Base-by-base conservation (phyloP, 139 green algal genomes). In the Zygnema cylindricum region DNA sequence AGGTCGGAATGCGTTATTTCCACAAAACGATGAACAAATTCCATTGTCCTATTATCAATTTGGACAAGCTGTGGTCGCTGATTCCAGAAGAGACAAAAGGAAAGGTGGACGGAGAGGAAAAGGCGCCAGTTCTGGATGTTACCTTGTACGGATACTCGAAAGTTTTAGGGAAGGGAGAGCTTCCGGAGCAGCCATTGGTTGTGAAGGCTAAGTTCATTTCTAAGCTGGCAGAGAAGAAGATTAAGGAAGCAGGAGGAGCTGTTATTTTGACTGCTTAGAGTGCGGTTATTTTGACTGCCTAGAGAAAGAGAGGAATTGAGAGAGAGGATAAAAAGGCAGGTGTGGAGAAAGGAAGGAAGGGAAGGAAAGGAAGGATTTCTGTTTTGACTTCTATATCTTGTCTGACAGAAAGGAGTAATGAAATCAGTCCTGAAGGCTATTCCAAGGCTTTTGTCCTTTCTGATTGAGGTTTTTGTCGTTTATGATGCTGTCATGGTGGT, bases 1-100 rank as follows among this genome's bases (percentile, higher is more conserved):
- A 94, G 79, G 97, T 99, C 42, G 98, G 98, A 94, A 99, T 99
- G 98, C 92, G 98, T 43, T 95, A 99, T 93, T 99, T 98, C 95
- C 95, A 99, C 91, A 92, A 97, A 88, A 93, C 92, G 35, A 98
- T 95, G 94, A 99, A 99, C 95, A 93, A 97, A 88, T 98, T 96
- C 95, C 90, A 95, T 95, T 96, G 94, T 93, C 98, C 98, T 76
- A 96, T 98, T 86, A 94, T 99, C 88, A 99, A 99, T 95, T 90
- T 98, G 63, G 98, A 99, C 95, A 99, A 98, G 95, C 87, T 99
- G 30, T 98, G 96, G 96, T 94, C 93, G 2, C 94, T 99, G 54
- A 93, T 98, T 38, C 96, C 96, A 75, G 94, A 97, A 86, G 95
- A 69, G 0, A n/a, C 90, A 54, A 83, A 85, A 22, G 69, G 32